phyloP scores from a whole-genome alignment of 1,284 basidiomycete genomes.

The Testicularia cyperi region DNA sequence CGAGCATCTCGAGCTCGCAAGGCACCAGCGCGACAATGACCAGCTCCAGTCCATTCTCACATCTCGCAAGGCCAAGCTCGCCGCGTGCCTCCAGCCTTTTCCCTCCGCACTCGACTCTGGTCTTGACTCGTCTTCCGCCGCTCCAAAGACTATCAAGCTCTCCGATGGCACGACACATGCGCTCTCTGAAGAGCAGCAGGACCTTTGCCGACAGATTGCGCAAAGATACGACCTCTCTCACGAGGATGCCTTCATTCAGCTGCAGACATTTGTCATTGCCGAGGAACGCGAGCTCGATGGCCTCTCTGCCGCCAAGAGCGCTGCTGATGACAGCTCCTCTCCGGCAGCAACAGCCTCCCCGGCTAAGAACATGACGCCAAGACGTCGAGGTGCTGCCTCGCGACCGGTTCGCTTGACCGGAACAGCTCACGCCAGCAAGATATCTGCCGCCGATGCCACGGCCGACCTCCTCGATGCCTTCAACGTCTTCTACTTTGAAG shows the following conservation, averaged over 20 bases:
- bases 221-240: conserved; percentile 73
- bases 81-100: conserved; percentile 33
- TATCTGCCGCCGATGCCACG: conserved; percentile 1
- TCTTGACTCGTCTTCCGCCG: conserved; percentile 3
- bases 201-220: conserved; percentile 71
- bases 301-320: conserved; percentile 3
- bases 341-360: conserved; percentile 5
- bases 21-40: conserved; percentile 17
- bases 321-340: conserved; percentile 6
- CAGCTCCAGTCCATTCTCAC: conserved; percentile 32
- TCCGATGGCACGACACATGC: conserved; percentile 68
- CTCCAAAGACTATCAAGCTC: conserved; percentile 65
- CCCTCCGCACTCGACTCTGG: conserved; percentile 2
- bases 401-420: conserved; percentile 1
- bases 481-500: conserved; percentile 76
- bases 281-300: conserved; percentile 67
- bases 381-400: conserved; percentile 1
- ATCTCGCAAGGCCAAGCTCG: conserved; percentile 26
- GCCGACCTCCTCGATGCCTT: conserved; percentile 69
- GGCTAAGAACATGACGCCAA: conserved; percentile 4
- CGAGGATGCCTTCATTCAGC: conserved; percentile 70
- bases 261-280: conserved; percentile 77
- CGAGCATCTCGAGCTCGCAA: conserved; percentile 49
- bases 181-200: conserved; percentile 69
- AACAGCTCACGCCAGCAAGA: conserved; percentile 1